Percentiles rank a stretch among this genome's conserved stretches.
Evolutionary conservation across 805 yeast species (phyloP).

Genomic region (Candida wancherniae): DNA sequence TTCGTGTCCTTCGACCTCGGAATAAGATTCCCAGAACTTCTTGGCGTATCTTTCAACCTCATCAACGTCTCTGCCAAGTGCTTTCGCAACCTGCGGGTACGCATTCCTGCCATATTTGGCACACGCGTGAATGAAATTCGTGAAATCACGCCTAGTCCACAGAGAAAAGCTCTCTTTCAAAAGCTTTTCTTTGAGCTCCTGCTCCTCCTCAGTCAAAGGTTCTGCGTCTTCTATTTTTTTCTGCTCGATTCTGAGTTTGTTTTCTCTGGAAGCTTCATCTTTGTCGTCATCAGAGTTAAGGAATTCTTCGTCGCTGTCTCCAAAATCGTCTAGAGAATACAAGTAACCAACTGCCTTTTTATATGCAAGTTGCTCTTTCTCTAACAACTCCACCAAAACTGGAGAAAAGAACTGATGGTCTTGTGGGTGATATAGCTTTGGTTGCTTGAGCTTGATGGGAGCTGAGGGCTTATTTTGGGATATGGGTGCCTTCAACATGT

Average conservation of each 20-base stretch:
- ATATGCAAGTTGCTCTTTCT: conserved; percentile 60
- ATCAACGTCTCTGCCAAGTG: conserved; percentile 52
- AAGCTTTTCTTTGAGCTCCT: conserved; percentile 45
- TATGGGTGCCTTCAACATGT: conserved; percentile 44
- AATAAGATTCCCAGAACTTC: conserved; percentile 59
- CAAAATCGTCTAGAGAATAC: conserved; percentile 56
- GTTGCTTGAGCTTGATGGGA: conserved; percentile 13
- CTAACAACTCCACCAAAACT: conserved; percentile 48
- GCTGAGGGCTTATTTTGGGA: conserved; percentile 8
- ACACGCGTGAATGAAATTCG: conserved; percentile 63
- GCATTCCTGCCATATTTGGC: conserved; percentile 62
- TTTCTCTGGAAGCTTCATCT: conserved; percentile 32
- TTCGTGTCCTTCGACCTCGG: conserved; percentile 63
- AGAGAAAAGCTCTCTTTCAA: conserved; percentile 55
- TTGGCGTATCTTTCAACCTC: conserved; percentile 58
- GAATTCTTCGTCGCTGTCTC: conserved; percentile 49
- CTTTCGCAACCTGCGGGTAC: conserved; percentile 45
- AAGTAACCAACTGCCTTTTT: conserved; percentile 56
- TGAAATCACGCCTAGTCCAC: conserved; percentile 75
- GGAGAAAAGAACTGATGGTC: conserved; percentile 73
- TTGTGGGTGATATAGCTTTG: conserved; percentile 53
- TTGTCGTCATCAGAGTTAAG: conserved; percentile 39
- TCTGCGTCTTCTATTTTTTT: conserved; percentile 49
- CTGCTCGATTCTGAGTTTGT: conserved; percentile 44
- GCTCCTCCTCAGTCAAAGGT: conserved; percentile 63